Evolutionary conservation across 2,329 filamentous ascomycete species (phyloP).

Genomic region (Scleromitrula shiraiana): DNA sequence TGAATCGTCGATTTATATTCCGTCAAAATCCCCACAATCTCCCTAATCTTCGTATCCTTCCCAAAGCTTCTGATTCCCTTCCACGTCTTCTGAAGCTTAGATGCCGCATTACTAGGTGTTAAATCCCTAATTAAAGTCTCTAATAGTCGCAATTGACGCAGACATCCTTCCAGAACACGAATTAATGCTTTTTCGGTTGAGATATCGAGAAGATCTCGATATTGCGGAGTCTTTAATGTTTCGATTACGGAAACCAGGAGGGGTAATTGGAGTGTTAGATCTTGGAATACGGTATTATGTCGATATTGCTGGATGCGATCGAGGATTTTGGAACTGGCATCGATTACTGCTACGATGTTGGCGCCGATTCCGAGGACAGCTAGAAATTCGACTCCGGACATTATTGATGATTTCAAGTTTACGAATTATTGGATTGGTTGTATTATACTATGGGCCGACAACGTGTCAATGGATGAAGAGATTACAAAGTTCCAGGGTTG

Average conservation of each 20-base stretch:
- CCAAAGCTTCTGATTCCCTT: slow-evolving; percentile 5
- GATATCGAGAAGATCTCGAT: neutral
- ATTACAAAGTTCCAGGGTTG: no score
- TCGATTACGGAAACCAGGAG: slow-evolving; percentile 2
- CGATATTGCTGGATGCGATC: slow-evolving; percentile 2
- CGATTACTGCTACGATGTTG: slow-evolving; percentile 5
- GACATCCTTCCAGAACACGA: slow-evolving; percentile 4
- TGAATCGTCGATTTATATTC: slow-evolving; percentile 4
- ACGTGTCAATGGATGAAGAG: no score
- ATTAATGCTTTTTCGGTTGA: slow-evolving; percentile 1
- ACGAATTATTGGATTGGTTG: no score
- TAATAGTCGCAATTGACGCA: neutral
- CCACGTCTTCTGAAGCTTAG: slow-evolving; percentile 6
- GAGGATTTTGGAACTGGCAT: slow-evolving; percentile 2
- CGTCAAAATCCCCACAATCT: neutral
- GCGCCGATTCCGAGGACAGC: neutral
- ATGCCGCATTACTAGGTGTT: slow-evolving; percentile 4
- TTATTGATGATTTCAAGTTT: no score
- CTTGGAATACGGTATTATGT: neutral
- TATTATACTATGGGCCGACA: no score
- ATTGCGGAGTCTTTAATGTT: neutral
- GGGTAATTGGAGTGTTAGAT: neutral
- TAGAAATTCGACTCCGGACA: slow-evolving; percentile 4
- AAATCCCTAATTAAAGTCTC: slow-evolving; percentile 3
- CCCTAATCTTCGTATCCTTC: slow-evolving; percentile 6